Conservation (phyloP, 768 basidiomycete species). For the Pholiota microspora region DNA sequence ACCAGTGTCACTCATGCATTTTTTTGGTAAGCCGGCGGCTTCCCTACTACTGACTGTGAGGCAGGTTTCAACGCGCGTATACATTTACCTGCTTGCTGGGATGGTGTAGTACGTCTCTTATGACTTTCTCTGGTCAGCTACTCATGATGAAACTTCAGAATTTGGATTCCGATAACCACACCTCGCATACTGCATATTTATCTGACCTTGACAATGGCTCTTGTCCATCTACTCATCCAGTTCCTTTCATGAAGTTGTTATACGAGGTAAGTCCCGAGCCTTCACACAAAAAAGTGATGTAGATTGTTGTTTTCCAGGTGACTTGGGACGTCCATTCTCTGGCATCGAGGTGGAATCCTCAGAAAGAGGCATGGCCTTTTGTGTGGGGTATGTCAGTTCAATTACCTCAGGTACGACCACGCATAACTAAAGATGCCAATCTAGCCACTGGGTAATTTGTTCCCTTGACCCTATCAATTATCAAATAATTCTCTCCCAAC, state of each 20-base stretch:
- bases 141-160: conserved; percentile 23
- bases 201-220: conserved; percentile 35
- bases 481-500: conserved; percentile 17
- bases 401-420: not conserved
- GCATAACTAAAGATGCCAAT: not conserved
- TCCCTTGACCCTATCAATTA: not conserved
- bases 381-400: conserved; percentile 27
- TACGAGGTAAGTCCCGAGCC: conserved; percentile 27
- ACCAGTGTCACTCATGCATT: too few relatives aligned
- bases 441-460: conserved; percentile 37
- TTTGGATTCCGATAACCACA: conserved; percentile 37
- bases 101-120: conserved; percentile 29
- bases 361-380: conserved; percentile 36
- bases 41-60: conserved; percentile 42
- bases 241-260: conserved; percentile 37
- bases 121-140: not conserved
- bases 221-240: conserved; percentile 35
- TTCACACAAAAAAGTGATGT: not conserved
- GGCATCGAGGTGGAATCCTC: conserved; percentile 32
- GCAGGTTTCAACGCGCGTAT: conserved; percentile 36
- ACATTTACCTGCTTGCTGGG: conserved; percentile 42
- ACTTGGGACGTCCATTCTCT: conserved; percentile 38
- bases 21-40: conserved; percentile 27
- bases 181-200: conserved; percentile 32
- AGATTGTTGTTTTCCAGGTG: conserved; percentile 17